These are phyloP conservation scores for Kalanchoe fedtschenkoi DNA, from an alignment of 164 flowering plant species.

Conservation along the genomic window DNA sequence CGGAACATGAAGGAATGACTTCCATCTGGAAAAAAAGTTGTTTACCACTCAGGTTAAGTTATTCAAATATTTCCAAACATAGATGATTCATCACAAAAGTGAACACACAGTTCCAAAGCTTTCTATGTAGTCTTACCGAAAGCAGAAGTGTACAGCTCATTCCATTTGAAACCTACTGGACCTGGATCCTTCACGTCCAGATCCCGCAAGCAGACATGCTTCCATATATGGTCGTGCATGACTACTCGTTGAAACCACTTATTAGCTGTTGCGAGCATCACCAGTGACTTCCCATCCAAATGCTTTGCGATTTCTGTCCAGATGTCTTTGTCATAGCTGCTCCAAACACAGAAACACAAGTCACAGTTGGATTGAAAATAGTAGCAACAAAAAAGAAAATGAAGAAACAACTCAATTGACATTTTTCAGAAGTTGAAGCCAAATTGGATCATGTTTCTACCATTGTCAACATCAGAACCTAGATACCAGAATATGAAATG, in stretches of 20 bases:
- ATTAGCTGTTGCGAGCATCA: constrained; percentile 56
- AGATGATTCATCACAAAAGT: neutral
- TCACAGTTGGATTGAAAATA: neutral
- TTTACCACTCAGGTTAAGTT: neutral
- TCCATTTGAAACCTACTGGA: constrained; percentile 53
- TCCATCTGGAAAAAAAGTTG: constrained; percentile 51
- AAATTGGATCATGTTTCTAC: no score
- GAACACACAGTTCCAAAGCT: neutral
- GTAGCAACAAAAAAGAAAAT: neutral
- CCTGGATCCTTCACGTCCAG: constrained; percentile 59
- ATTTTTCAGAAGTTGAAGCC: no score
- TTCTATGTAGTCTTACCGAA: constrained; percentile 41
- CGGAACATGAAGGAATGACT: constrained; percentile 68
- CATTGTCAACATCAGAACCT: no score
- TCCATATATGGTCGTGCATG: constrained; percentile 71
- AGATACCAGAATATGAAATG: no score
- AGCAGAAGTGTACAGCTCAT: constrained; percentile 55
- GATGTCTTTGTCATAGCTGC: constrained; percentile 61
- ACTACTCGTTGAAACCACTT: constrained; percentile 62
- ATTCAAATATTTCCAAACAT: neutral
- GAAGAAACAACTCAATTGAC: neutral
- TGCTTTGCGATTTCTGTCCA: constrained; percentile 88
- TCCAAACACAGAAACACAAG: neutral
- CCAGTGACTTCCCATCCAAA: constrained; percentile 62
- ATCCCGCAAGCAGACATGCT: constrained; percentile 71